Base-by-base conservation (phyloP, 2,329 filamentous ascomycete species). In the Aspergillus sp. region DNA sequence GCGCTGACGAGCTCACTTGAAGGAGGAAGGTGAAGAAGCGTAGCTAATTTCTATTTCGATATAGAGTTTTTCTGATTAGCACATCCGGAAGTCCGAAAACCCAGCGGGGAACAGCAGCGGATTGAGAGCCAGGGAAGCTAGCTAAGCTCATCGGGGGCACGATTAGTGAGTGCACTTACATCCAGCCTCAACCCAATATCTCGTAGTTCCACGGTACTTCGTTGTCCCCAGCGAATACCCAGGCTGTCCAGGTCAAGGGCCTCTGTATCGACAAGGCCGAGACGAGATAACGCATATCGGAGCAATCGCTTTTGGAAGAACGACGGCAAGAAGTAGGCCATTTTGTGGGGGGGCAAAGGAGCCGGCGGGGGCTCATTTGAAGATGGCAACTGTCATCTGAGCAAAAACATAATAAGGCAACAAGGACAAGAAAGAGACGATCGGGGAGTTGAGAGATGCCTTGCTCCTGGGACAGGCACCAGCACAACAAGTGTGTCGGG, bases 181-280 rank as follows among this genome's bases (percentile, higher is more conserved):
- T 91, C 85, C 61, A 93, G 79, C 73, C 89, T 90, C 65, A 97
- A 80, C 2, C 90, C 91, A 60, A 97, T 89, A 82, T 98, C 90
- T 68, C 89, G 87, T 68, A 97, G 88, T 76, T 97, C 93, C 48
- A 97, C 84, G 0, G 90, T 89, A 43, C 89, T 95, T 66, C 89
- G 89, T 75, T 89, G 88, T 36, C 95, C 95, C 77, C 91, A 86
- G 49, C 88, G 88, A 67, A 97, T 86, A 68, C 96, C 92, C 64
- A 98, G 80, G 67, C 92, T 91, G 65, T 95, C 92, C 63, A 95
- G 84, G 71, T 97, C 91, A 67, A 97, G 81, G 12, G 90, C 89
- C 72, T 96, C 90, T 59, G 91, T 90, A 71, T 98, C 95, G 61
- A 99, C 86, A 58, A 97, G 83, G 68, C 96, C 92, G 61, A 97